These are phyloP conservation scores for Leucosporidium scottii DNA, from an alignment of 768 basidiomycete genomes.

Conservation along the genomic window DNA sequence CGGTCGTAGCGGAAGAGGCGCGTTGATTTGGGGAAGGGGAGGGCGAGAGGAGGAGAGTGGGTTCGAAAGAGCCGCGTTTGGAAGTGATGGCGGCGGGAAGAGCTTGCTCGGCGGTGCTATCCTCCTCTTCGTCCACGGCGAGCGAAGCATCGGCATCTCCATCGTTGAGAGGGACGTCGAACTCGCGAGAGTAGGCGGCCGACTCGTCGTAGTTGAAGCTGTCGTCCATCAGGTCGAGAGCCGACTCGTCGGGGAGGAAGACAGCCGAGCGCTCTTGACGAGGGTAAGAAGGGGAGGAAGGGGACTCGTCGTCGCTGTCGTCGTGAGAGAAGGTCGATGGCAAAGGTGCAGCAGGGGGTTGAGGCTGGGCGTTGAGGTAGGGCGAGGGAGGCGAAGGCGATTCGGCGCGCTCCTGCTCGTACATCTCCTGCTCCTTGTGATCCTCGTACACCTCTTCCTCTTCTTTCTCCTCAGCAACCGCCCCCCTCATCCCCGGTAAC, in stretches of 20 bases:
- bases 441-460: constrained; percentile 5
- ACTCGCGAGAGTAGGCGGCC: neutral
- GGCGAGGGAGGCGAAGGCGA: no score
- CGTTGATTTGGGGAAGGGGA: neutral
- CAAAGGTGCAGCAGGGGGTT: no score
- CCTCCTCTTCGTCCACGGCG: constrained; percentile 13
- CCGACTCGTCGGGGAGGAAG: no score
- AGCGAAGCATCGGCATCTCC: neutral
- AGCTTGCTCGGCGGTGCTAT: neutral
- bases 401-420: neutral
- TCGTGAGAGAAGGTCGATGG: no score
- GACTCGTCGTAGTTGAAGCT: no score
- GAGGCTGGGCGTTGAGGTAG: no score
- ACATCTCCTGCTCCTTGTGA: neutral
- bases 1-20: no score
- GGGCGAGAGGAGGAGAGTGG: neutral
- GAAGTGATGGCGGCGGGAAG: neutral
- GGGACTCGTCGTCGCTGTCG: no score
- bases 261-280: no score
- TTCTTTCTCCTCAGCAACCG: neutral
- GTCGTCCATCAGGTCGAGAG: no score
- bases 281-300: no score
- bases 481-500: neutral
- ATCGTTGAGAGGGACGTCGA: constrained; percentile 24
- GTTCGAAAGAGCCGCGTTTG: neutral